Percentiles rank a stretch among this genome's conserved stretches.
Conservation (phyloP, 2,329 filamentous ascomycete genomes). For the Trichoderma semiorbis region DNA sequence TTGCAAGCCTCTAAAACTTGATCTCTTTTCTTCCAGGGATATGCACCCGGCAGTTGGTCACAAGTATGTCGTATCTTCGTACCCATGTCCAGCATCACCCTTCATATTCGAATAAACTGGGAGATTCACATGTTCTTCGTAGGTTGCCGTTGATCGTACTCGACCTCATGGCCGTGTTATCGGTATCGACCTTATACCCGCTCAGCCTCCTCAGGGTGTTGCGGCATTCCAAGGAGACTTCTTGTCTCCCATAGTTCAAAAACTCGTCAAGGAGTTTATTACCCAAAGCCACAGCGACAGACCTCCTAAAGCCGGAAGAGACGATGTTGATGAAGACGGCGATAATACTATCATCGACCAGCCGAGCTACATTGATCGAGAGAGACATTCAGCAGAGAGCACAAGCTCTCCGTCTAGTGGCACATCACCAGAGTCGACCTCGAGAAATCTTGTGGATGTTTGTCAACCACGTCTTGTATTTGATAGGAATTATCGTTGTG, state of each 20-base stretch:
- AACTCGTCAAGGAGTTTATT: constrained; percentile 73
- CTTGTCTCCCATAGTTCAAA: constrained; percentile 68
- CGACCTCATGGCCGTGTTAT: constrained; percentile 74
- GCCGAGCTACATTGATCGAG: constrained; percentile 64
- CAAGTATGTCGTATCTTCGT: constrained; percentile 44
- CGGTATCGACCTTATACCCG: constrained; percentile 91
- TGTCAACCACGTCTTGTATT: constrained; percentile 25
- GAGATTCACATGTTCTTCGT: constrained; percentile 5
- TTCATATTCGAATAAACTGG: background rate
- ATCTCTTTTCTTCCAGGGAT: constrained; percentile 54
- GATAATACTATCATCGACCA: constrained; percentile 33
- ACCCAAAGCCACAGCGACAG: constrained; percentile 46
- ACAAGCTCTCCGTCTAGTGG: constrained; percentile 36
- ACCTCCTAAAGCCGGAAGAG: constrained; percentile 16
- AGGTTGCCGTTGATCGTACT: constrained; percentile 80
- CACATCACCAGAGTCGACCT: background rate
- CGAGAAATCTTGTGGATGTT: constrained; percentile 60
- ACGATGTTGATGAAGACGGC: constrained; percentile 23
- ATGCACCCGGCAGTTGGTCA: constrained; percentile 71
- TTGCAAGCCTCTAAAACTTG: background rate
- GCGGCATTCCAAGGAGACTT: constrained; percentile 96
- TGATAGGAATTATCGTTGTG: background rate
- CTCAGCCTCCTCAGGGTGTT: constrained; percentile 86
- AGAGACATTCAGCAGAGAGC: constrained; percentile 42
- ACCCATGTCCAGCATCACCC: background rate